phyloP scores from a whole-genome alignment of 2,329 filamentous ascomycete species.

The Phoma sp. region DNA sequence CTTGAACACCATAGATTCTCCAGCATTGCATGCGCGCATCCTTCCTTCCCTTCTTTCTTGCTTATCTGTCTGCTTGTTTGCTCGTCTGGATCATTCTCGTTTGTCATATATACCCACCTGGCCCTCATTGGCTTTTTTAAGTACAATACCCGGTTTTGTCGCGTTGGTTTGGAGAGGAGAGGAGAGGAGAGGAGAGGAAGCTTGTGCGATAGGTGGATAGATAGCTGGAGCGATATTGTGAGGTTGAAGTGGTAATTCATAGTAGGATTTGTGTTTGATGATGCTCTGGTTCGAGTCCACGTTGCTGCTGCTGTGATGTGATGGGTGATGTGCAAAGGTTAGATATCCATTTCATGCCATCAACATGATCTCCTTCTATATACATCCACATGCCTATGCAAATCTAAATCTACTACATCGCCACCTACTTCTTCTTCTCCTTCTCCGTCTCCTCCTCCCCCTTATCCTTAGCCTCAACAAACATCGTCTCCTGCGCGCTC shows the following conservation, averaged over 20 bases:
- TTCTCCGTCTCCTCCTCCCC: constrained; percentile 1
- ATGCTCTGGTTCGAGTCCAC: too few relatives aligned
- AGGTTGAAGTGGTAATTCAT: too few relatives aligned
- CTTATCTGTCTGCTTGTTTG: background rate
- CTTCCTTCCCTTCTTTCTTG: background rate
- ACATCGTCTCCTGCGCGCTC: constrained; percentile 63
- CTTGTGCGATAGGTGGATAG: background rate
- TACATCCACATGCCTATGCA: background rate
- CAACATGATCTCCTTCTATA: too few relatives aligned
- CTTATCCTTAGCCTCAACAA: constrained; percentile 27
- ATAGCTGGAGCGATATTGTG: too few relatives aligned
- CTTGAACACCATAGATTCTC: background rate
- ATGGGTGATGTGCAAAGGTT: too few relatives aligned
- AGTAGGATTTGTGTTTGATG: too few relatives aligned
- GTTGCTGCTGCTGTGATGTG: too few relatives aligned
- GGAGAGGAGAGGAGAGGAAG: background rate
- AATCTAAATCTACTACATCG: too few relatives aligned
- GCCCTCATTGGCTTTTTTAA: background rate
- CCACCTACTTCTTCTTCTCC: background rate
- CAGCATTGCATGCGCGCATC: background rate
- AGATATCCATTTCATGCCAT: too few relatives aligned
- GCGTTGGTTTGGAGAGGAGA: too few relatives aligned
- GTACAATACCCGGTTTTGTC: constrained; percentile 10
- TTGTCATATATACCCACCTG: constrained; percentile 12
- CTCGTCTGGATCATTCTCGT: constrained; percentile 7